A percentile compares a stretch with the other conserved stretches of the same genome.
Evolutionary conservation across 1,284 basidiomycete genomes (phyloP).

Genomic region (Irpex sp.): DNA sequence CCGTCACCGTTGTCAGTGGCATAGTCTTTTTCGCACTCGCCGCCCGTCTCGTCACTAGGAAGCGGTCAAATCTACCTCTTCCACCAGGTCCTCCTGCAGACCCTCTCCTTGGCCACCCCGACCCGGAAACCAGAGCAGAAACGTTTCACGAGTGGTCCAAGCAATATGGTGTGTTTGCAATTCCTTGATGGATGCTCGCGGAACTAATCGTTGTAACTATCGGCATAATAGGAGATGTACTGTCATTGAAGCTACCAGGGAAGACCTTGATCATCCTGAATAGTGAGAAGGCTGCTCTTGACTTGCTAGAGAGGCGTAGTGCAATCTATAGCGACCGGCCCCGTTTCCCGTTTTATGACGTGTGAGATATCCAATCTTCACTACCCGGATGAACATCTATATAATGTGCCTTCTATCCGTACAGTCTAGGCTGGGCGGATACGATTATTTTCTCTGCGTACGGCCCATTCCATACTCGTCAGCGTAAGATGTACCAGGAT

Average conservation of each 20-base stretch:
- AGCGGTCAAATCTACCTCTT: background rate
- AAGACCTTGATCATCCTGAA: background rate
- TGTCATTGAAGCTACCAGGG: background rate
- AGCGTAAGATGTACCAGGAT: slow-evolving; percentile 6
- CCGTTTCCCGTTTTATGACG: background rate
- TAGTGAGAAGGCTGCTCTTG: background rate
- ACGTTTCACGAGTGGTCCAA: background rate
- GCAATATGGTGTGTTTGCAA: background rate
- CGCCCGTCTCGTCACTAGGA: background rate
- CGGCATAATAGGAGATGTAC: background rate
- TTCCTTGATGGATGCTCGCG: background rate
- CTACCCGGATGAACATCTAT: no score
- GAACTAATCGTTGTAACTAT: background rate
- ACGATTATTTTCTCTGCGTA: background rate
- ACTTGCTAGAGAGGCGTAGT: background rate
- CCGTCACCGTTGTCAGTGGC: no score
- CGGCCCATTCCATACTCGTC: slow-evolving; percentile 2
- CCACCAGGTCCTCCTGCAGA: background rate
- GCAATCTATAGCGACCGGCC: background rate
- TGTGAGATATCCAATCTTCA: background rate
- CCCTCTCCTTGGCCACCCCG: background rate
- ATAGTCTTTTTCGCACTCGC: no score
- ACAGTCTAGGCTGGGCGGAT: background rate
- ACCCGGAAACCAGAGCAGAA: background rate
- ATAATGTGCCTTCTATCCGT: no score